A percentile compares a stretch with the other conserved stretches of the same genome.
Conservation (phyloP, 306 rosid genomes). For the Prinsepia uniflora region DNA sequence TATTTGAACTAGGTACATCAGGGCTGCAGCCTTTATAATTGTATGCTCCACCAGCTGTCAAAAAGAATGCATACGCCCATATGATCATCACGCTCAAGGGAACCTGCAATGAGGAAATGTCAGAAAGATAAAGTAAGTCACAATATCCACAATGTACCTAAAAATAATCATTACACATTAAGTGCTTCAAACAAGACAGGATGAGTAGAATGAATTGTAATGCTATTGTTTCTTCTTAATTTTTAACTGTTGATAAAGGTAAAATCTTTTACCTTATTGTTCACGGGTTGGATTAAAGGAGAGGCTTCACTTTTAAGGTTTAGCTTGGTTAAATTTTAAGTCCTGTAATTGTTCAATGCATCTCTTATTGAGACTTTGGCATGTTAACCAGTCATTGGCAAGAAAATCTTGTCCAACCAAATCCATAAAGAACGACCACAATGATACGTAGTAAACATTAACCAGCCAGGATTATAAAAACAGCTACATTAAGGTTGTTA, state of each 20-base stretch:
- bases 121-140: conserved; percentile 10
- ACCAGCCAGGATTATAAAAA: not conserved
- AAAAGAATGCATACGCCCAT: conserved; percentile 83
- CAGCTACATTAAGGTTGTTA: not conserved
- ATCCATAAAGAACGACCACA: not conserved
- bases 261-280: not conserved
- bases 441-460: not conserved
- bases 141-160: conserved; percentile 5
- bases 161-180: not conserved
- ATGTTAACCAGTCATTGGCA: not conserved
- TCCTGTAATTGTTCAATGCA: not conserved
- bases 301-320: not conserved
- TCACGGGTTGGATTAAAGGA: not conserved
- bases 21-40: conserved; percentile 76
- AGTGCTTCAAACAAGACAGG: conserved; percentile 3
- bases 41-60: conserved; percentile 93
- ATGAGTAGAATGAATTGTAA: not conserved
- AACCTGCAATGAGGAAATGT: conserved; percentile 52
- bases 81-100: conserved; percentile 67
- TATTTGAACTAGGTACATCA: conserved; percentile 79
- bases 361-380: conserved; percentile 1
- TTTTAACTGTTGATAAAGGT: too few relatives aligned
- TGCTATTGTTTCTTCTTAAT: not conserved
- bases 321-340: not conserved
- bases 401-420: not conserved